Evolutionary conservation across 2,329 filamentous ascomycete genomes (phyloP), one percentile per base, ranked within the genome.

Genomic region (Elsinoe australis): DNA sequence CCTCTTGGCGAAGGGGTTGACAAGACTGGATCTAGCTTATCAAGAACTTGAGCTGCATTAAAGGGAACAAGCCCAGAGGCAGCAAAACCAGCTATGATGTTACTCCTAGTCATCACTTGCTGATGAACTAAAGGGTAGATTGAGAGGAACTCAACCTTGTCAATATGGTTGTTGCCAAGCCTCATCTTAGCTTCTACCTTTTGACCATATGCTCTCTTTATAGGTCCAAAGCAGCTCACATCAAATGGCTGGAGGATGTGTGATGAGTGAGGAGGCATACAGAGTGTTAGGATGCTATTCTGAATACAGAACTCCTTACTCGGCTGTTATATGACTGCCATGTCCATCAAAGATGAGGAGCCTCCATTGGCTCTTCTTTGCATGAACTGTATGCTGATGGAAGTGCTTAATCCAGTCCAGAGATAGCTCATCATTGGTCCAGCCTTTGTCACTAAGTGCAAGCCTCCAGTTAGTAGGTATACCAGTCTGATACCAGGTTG

Each of bases 181-280:
- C 57, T 52, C 10, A 62, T 61, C 36, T 63, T 58, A 12, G 36
- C 45, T 49, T 59, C 50, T 38, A 68, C 57, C 47, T 59, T 18
- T 24, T 54, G 33, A 31, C 60, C 34, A 50, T 68, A 67, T 48
- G 51, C 51, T 10, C 45, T 39, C 54, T 68, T 68, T n/a, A 68
- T 55, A 15, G 58, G 55, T 45, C 56, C 51, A 56, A 70, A 70
- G 54, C 57, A 64, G 18, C 56, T 58, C 33, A 68, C 54, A 61
- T 70, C 58, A 45, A 70, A 63, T 42, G 62, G 65, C 55, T 71
- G 58, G 15, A 66, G 59, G 12, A 66, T 45, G 56, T 69, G 55
- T 49, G 61, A 69, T 22, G 56, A 64, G 47, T 54, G 41, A 9
- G 49, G 34, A 52, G 54, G 55, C 35, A 57, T 55, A 47, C 44